Evolutionary conservation across 495 filamentous ascomycete genomes (phyloP).

Genomic region (Rusavskia elegans): DNA sequence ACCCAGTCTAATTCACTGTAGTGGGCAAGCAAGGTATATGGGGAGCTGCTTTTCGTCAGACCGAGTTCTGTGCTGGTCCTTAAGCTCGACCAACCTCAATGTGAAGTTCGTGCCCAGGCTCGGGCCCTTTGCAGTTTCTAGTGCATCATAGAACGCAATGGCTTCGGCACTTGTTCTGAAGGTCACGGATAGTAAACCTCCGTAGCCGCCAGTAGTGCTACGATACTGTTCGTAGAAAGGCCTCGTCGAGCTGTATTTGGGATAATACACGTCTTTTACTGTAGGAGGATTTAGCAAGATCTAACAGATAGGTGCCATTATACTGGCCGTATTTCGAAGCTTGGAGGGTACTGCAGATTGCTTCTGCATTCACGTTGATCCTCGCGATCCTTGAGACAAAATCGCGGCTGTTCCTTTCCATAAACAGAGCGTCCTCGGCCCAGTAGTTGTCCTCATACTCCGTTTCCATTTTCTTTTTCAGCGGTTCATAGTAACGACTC

Average conservation of each 20-base stretch:
- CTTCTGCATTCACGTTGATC: slow-evolving; percentile 76
- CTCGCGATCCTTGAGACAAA: slow-evolving; percentile 70
- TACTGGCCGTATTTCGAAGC: slow-evolving; percentile 33
- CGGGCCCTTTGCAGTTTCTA: slow-evolving; percentile 84
- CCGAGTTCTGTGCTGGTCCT: not conserved
- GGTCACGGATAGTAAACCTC: slow-evolving; percentile 71
- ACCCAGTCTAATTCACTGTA: slow-evolving; percentile 85
- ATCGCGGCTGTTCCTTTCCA: slow-evolving; percentile 92
- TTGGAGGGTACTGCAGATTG: slow-evolving; percentile 55
- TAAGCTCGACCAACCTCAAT: slow-evolving; percentile 32
- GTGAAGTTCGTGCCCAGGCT: slow-evolving; percentile 97
- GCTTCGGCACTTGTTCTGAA: slow-evolving; percentile 58
- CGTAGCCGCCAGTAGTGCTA: slow-evolving; percentile 67
- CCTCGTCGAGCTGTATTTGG: slow-evolving; percentile 55
- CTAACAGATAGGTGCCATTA: not conserved
- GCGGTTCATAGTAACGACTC: slow-evolving; percentile 44
- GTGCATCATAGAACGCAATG: slow-evolving; percentile 64
- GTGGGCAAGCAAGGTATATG: slow-evolving; percentile 84
- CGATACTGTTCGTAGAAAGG: slow-evolving; percentile 64
- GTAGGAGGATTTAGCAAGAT: slow-evolving; percentile 7
- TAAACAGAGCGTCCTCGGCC: slow-evolving; percentile 83
- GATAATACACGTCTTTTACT: slow-evolving; percentile 78
- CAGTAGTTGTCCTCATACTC: slow-evolving; percentile 84
- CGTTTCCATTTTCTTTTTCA: slow-evolving; percentile 43
- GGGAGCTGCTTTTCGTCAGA: slow-evolving; percentile 35